Base-by-base conservation (phyloP, 768 basidiomycete genomes). In the Hypholoma fasciculare region DNA sequence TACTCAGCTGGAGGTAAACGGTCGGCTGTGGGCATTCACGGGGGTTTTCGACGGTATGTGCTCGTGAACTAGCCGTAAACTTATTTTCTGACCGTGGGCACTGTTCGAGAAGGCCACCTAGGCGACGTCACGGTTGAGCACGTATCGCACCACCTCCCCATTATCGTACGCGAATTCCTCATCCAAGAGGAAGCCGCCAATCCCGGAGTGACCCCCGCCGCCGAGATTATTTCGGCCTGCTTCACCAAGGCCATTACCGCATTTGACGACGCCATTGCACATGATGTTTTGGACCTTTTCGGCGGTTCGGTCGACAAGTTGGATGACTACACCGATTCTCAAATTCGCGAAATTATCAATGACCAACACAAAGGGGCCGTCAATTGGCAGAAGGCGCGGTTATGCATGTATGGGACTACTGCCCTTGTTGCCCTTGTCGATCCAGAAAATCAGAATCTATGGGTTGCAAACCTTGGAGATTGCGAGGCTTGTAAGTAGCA, bases 401-500 rank as follows among this genome's bases (percentile, higher is more conserved):
- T 89, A 49, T 88, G 87, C 67, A 89, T 92, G 83, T 88, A 90
- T 63, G 90, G 90, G 19, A 89, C 87, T 0, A 92, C 90, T 2
- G 89, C 87, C 5, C 80, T 92, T 34, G 81, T 92, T 42, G 82
- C 90, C 8, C 78, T 92, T 38, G 80, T 88, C 42, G 89, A 91
- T 72, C 88, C 89, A 37, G 76, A 83, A 17, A 81, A 82, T 61
- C 76, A 81, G 65, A 83, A 90, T 61, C 74, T 92, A 19, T 92
- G 90, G 90, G 73, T 92, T 48, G 90, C 89, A 6, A 91, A 91
- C 66, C 77, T 92, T 26, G 90, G 90, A 13, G 90, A 92, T 66
- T 91, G 88, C 69, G 86, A 89, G 77, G 88, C 88, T 59, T 78
- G 89, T 89, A 61, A 61, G 86, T 74, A 23, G 44, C 49, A 54